A percentile compares a stretch with the other conserved stretches of the same genome.
Evolutionary conservation across 1,284 basidiomycete species (phyloP).

Genomic region (Schizopora paradoxa): DNA sequence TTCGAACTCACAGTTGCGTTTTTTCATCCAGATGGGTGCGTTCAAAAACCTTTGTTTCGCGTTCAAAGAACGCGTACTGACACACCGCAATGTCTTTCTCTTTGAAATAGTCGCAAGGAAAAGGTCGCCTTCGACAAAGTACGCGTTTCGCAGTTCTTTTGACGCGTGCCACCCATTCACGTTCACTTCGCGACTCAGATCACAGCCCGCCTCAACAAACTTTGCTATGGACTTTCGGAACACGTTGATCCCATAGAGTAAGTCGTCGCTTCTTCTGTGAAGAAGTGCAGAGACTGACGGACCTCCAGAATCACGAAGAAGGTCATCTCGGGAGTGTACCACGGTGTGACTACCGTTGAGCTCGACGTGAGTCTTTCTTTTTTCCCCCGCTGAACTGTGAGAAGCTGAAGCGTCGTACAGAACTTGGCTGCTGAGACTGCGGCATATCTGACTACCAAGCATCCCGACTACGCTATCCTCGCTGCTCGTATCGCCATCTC

Average conservation of each 20-base stretch:
- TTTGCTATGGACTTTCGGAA: constrained; percentile 92
- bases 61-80: constrained; percentile 28
- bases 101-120: constrained; percentile 63
- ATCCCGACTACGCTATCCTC: constrained; percentile 97
- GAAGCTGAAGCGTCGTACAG: constrained; percentile 32
- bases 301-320: constrained; percentile 77
- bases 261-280: constrained; percentile 25
- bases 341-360: constrained; percentile 95
- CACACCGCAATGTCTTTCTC: constrained; percentile 7
- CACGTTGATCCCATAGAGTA: constrained; percentile 94
- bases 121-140: constrained; percentile 86
- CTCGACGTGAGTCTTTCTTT: constrained; percentile 68
- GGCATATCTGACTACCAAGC: constrained; percentile 94
- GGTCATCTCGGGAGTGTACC: constrained; percentile 93
- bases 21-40: constrained; percentile 55
- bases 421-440: constrained; percentile 96
- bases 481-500: constrained; percentile 98
- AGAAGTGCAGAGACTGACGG: constrained; percentile 3
- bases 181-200: constrained; percentile 46
- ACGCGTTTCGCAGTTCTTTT: constrained; percentile 23
- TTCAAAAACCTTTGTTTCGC: constrained; percentile 32
- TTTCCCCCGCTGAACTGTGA: constrained; percentile 1
- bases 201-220: constrained; percentile 88
- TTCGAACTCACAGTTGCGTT: constrained; percentile 11
- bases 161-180: constrained; percentile 15